Evolutionary conservation across 129 eudicot species (phyloP).

Genomic region (Flaveria ramosissima): DNA sequence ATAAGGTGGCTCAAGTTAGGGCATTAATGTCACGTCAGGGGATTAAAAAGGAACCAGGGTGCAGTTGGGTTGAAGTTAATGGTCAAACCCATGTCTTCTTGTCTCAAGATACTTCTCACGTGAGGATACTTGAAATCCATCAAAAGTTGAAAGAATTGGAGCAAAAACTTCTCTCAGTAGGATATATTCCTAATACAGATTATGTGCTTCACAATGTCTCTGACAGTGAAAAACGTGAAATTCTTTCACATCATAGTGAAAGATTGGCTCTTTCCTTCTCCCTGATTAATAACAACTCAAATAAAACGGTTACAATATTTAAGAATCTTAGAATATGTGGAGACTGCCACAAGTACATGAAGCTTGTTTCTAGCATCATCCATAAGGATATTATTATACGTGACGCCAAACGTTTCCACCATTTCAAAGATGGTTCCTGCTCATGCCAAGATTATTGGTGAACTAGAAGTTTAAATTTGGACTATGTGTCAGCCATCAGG

Average conservation of each 20-base stretch:
- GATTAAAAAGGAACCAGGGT: constrained; percentile 49
- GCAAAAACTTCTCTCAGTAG: constrained; percentile 25
- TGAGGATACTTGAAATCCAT: constrained; percentile 34
- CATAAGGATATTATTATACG: constrained; percentile 40
- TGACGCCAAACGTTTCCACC: constrained; percentile 45
- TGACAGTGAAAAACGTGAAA: constrained; percentile 37
- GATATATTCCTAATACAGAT: constrained; percentile 39
- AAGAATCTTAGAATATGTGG: constrained; percentile 47
- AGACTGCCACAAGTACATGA: constrained; percentile 48
- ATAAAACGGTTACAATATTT: constrained; percentile 43
- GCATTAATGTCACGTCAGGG: constrained; percentile 39
- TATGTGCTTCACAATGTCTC: constrained; percentile 44
- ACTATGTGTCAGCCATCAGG: neutral
- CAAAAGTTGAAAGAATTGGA: constrained; percentile 40
- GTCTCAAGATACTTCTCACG: constrained; percentile 44
- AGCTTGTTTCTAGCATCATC: constrained; percentile 34
- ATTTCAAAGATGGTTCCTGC: constrained; percentile 38
- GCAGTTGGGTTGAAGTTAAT: constrained; percentile 47
- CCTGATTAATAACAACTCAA: constrained; percentile 32
- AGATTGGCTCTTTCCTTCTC: constrained; percentile 46
- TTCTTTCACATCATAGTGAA: constrained; percentile 44
- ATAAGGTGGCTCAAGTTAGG: constrained; percentile 39
- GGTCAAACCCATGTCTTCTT: constrained; percentile 42
- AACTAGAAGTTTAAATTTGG: constrained; percentile 26
- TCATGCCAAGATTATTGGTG: constrained; percentile 52